A percentile compares a stretch with the other conserved stretches of the same genome.
Evolutionary conservation across 495 filamentous ascomycete species (phyloP).

Genomic region (Amniculicola lignicola): DNA sequence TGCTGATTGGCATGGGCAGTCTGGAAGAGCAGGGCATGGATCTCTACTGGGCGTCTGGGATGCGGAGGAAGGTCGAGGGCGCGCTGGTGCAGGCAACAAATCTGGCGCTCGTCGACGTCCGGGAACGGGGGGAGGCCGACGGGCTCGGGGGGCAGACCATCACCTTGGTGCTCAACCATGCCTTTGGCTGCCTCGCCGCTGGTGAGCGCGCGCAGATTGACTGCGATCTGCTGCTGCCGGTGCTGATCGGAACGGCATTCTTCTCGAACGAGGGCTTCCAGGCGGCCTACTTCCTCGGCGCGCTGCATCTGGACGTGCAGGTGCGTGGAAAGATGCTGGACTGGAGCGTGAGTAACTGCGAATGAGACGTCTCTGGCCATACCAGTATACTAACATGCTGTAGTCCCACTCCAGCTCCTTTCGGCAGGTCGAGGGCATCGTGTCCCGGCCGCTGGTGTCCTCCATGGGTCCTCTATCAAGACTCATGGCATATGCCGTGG

Average conservation of each 20-base stretch:
- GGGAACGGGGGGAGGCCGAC: conserved; percentile 51
- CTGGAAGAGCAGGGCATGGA: conserved; percentile 50
- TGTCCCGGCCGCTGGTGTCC: conserved; percentile 65
- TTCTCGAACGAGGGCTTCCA: conserved; percentile 72
- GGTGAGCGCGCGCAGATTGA: conserved; percentile 55
- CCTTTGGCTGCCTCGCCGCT: conserved; percentile 71
- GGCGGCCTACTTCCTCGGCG: conserved; percentile 74
- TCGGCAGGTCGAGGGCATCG: conserved; percentile 43
- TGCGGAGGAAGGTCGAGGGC: conserved; percentile 69
- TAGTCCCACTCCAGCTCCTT: conserved; percentile 48
- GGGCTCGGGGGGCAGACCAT: conserved; percentile 59
- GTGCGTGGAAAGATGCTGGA: conserved; percentile 61
- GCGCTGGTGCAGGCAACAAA: conserved; percentile 78
- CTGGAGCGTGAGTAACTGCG: conserved; percentile 56
- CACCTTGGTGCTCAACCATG: conserved; percentile 71
- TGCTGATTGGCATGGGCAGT: conserved; percentile 77
- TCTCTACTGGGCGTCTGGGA: conserved; percentile 33
- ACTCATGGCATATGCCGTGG: conserved; percentile 69
- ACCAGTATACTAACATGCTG: not conserved
- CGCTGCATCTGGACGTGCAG: conserved; percentile 73
- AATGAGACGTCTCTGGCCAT: not conserved
- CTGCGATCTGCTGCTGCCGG: conserved; percentile 71
- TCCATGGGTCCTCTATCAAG: conserved; percentile 76
- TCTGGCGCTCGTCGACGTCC: conserved; percentile 55
- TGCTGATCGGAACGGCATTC: conserved; percentile 65